Conservation (phyloP, 2,329 filamentous ascomycete species). For the Fonsecaea pedrosoi region DNA sequence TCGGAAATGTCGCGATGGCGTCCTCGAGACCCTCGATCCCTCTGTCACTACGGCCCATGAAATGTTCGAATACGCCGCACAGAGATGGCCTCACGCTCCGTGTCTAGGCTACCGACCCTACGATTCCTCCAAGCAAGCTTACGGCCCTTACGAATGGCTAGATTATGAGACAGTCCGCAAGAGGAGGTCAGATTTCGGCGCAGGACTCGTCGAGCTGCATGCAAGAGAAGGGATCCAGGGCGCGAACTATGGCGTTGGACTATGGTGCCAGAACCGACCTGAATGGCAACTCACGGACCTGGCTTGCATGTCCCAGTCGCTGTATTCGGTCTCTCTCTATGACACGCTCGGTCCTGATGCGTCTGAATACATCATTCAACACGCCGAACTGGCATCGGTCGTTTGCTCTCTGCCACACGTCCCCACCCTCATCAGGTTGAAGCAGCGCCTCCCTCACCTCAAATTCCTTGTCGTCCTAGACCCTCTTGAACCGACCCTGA, state of each 20-base stretch:
- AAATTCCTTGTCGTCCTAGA: conserved; percentile 91
- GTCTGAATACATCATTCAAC: conserved; percentile 95
- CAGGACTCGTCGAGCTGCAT: conserved; percentile 83
- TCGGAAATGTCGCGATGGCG: conserved; percentile 74
- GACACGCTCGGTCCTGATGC: conserved; percentile 91
- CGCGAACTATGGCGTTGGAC: conserved; percentile 74
- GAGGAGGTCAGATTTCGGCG: conserved; percentile 82
- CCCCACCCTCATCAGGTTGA: conserved; percentile 78
- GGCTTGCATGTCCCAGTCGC: conserved; percentile 81
- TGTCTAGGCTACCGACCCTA: conserved; percentile 84
- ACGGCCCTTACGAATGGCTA: conserved; percentile 80
- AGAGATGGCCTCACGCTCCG: conserved; percentile 49
- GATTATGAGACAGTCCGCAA: conserved; percentile 80
- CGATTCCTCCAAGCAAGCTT: conserved; percentile 75
- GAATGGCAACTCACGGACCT: conserved; percentile 92
- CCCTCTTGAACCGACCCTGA: conserved; percentile 72
- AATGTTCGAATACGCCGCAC: conserved; percentile 71
- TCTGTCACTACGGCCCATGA: conserved; percentile 76
- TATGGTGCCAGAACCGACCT: conserved; percentile 86
- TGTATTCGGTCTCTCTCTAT: conserved; percentile 93
- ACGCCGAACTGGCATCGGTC: conserved; percentile 76
- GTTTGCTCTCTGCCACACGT: conserved; percentile 82
- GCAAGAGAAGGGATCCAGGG: conserved; percentile 71
- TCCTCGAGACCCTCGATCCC: conserved; percentile 76
- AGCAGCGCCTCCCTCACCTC: conserved; percentile 75